These are phyloP conservation scores for Coemansia sp. DNA, from an alignment of 192 early-diverging fungal genomes.

Conservation along the genomic window DNA sequence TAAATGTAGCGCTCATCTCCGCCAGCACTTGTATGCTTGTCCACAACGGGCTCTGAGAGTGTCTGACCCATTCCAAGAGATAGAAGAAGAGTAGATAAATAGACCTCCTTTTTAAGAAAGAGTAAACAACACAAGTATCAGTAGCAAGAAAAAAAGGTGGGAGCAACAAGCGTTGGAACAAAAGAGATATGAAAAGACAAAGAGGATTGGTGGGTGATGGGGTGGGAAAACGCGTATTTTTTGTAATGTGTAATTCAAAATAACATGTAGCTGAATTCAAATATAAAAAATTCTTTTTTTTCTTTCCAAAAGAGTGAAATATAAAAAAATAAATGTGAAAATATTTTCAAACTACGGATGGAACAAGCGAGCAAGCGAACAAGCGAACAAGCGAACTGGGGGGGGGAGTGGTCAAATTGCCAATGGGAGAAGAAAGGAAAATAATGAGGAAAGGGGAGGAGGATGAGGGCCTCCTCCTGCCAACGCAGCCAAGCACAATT, in stretches of 20 bases:
- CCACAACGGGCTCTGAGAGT: constrained; percentile 87
- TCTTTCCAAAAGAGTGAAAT: background rate
- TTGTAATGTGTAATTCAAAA: constrained; percentile 3
- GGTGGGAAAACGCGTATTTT: constrained; percentile 10
- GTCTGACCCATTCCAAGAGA: constrained; percentile 86
- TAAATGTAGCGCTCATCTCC: constrained; percentile 77
- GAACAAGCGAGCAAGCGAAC: background rate
- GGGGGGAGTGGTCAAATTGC: no score
- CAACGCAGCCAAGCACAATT: no score
- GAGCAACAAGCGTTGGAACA: no score
- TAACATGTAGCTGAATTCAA: constrained; percentile 12
- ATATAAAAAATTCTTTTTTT: constrained; percentile 2
- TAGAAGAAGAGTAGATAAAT: constrained; percentile 14
- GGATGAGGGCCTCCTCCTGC: constrained; percentile 5
- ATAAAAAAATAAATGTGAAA: constrained; percentile 16
- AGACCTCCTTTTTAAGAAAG: constrained; percentile 1
- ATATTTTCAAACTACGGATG: constrained; percentile 5
- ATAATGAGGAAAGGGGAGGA: background rate
- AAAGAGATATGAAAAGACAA: background rate
- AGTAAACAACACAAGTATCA: background rate
- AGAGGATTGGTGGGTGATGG: no score
- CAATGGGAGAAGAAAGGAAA: background rate
- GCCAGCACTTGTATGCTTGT: constrained; percentile 79
- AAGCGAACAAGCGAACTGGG: no score
- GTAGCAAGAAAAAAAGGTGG: constrained; percentile 1